A percentile compares a stretch with the other conserved stretches of the same genome.
Evolutionary conservation across 805 yeast species (phyloP).

Genomic region (Ogataea angusta): DNA sequence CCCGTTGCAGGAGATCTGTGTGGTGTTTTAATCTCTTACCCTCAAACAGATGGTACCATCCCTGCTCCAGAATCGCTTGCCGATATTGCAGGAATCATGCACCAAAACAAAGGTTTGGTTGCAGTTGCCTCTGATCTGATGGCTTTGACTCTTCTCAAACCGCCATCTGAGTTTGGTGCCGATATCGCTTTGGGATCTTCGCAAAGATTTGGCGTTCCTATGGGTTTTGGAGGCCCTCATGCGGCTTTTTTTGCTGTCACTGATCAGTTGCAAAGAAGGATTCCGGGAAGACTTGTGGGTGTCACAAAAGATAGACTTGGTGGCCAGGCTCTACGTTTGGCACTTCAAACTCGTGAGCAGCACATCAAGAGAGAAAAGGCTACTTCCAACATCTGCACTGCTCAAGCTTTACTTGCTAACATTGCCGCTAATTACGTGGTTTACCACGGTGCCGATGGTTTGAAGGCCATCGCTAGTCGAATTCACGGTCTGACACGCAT

Average conservation of each 20-base stretch:
- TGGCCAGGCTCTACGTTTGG: constrained; percentile 82
- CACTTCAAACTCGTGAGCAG: constrained; percentile 97
- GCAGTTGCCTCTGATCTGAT: constrained; percentile 89
- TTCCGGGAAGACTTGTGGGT: constrained; percentile 96
- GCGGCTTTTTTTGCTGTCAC: constrained; percentile 94
- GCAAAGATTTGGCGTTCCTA: constrained; percentile 96
- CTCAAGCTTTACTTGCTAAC: constrained; percentile 94
- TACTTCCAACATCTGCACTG: constrained; percentile 96
- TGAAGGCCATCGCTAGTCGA: constrained; percentile 71
- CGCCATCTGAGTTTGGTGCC: constrained; percentile 85
- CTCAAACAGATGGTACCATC: constrained; percentile 78
- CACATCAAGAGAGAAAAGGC: constrained; percentile 98
- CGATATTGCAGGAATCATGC: constrained; percentile 61
- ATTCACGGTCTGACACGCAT: constrained; percentile 71
- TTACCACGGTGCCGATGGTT: constrained; percentile 91
- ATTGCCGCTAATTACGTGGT: constrained; percentile 95
- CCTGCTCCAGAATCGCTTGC: constrained; percentile 46
- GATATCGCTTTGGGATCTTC: constrained; percentile 91
- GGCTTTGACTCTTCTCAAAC: constrained; percentile 79
- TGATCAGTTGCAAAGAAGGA: constrained; percentile 78
- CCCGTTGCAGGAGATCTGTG: constrained; percentile 43
- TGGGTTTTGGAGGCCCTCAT: constrained; percentile 98
- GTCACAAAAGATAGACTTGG: constrained; percentile 89
- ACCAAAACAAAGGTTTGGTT: constrained; percentile 67
- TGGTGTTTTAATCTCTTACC: constrained; percentile 89